Conservation (phyloP, 1,284 basidiomycete species). For the Cutaneotrichosporon daszewskae region DNA sequence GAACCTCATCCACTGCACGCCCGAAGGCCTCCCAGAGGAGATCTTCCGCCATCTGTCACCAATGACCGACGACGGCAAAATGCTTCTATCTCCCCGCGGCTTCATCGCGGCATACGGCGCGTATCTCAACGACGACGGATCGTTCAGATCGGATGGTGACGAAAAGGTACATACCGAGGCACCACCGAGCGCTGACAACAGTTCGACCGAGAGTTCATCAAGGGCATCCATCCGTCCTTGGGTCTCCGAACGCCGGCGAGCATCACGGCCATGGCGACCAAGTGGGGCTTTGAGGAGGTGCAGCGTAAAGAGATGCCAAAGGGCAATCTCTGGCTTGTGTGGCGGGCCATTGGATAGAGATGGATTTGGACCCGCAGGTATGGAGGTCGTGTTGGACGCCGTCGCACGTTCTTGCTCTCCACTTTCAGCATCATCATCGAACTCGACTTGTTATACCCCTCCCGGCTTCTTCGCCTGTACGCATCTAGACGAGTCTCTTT, state of each 20-base stretch:
- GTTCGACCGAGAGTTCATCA: slow-evolving; percentile 34
- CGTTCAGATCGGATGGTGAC: slow-evolving; percentile 27
- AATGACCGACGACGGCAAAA: slow-evolving; percentile 1
- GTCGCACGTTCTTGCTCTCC: no score
- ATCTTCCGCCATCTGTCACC: slow-evolving; percentile 34
- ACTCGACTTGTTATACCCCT: no score
- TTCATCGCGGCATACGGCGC: slow-evolving; percentile 38
- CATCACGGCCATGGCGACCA: slow-evolving; percentile 23
- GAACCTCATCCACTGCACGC: slow-evolving; percentile 39
- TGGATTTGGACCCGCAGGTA: not conserved
- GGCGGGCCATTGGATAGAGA: no score
- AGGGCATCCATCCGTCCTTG: slow-evolving; percentile 19
- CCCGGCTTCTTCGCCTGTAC: no score
- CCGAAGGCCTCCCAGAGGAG: slow-evolving; percentile 25
- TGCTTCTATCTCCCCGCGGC: slow-evolving; percentile 14
- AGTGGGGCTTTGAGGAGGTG: slow-evolving; percentile 33
- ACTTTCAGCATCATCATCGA: no score
- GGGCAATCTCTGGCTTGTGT: slow-evolving; percentile 40
- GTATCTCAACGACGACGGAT: slow-evolving; percentile 33
- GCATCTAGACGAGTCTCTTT: no score
- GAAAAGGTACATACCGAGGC: slow-evolving; percentile 19
- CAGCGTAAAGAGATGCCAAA: slow-evolving; percentile 29
- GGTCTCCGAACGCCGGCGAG: slow-evolving; percentile 28
- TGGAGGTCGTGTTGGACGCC: not conserved
- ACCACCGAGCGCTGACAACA: slow-evolving; percentile 7